phyloP scores from a whole-genome alignment of 441 rosid genomes.

The Erodium trifolium region DNA sequence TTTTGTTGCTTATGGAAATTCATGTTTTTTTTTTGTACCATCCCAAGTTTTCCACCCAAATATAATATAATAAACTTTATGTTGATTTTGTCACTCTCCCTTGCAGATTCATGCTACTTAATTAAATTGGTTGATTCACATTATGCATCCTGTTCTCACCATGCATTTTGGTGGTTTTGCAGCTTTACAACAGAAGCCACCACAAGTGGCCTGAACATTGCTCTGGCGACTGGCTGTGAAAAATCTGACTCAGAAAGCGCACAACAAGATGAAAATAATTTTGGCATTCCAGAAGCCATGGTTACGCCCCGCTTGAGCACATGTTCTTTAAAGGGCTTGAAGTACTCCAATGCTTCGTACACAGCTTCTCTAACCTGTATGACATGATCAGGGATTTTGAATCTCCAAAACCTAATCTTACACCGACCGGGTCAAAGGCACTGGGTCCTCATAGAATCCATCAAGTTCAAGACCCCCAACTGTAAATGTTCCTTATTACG shows the following conservation, averaged over 20 bases:
- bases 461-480: too few species aligned
- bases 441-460: background rate
- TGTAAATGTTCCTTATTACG: too few species aligned
- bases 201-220: conserved; percentile 65
- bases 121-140: background rate
- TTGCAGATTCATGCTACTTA: background rate
- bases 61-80: background rate
- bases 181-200: conserved; percentile 41
- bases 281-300: conserved; percentile 32
- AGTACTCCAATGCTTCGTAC: too few species aligned
- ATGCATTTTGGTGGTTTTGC: conserved; percentile 1
- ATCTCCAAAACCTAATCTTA: too few species aligned
- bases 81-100: background rate
- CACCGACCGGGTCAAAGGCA: too few species aligned
- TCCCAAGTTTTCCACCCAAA: background rate
- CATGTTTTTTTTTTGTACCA: too few species aligned
- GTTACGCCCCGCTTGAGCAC: too few species aligned
- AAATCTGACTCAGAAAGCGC: conserved; percentile 24
- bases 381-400: conserved; percentile 8
- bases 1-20: background rate
- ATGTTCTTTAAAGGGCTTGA: too few species aligned
- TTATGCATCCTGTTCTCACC: background rate
- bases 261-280: conserved; percentile 23
- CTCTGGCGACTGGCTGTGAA: conserved; percentile 32
- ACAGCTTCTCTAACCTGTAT: too few species aligned